Evolutionary conservation across 1,284 basidiomycete species (phyloP).

Genomic region (Irpex sp.): DNA sequence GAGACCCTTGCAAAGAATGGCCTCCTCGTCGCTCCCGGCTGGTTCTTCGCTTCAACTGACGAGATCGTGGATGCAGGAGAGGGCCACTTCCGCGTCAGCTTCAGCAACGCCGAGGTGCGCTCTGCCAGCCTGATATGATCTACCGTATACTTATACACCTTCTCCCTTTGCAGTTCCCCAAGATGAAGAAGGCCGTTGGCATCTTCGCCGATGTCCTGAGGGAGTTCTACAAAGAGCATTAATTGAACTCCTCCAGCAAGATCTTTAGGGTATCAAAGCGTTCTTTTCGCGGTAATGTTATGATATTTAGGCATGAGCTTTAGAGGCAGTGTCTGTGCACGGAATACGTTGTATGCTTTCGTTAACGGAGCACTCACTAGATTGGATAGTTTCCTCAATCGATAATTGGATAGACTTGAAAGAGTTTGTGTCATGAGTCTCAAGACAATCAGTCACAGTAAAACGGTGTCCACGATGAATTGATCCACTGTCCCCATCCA

Average conservation of each 20-base stretch:
- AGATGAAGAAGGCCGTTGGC: conserved; percentile 26
- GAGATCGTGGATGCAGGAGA: conserved; percentile 25
- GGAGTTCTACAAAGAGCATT: conserved; percentile 27
- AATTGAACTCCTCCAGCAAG: neutral
- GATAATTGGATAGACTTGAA: too few relatives aligned
- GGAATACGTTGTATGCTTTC: neutral
- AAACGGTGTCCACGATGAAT: neutral
- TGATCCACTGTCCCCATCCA: neutral
- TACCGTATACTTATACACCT: neutral
- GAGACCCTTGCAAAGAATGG: conserved; percentile 54
- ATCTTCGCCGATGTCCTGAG: conserved; percentile 28
- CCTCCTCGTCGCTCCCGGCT: conserved; percentile 57
- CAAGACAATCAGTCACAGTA: too few relatives aligned
- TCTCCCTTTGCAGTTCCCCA: conserved; percentile 16
- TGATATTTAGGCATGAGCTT: neutral
- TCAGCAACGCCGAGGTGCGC: conserved; percentile 52
- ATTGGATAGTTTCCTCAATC: neutral
- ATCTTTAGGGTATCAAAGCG: neutral
- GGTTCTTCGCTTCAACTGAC: conserved; percentile 49
- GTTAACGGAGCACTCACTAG: neutral
- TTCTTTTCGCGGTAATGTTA: neutral
- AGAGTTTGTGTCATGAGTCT: too few relatives aligned
- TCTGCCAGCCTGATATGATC: too few relatives aligned
- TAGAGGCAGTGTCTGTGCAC: neutral
- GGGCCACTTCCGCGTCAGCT: conserved; percentile 64